Base-by-base conservation (phyloP, 2,329 filamentous ascomycete species). In the Intubia oerlemansii region DNA sequence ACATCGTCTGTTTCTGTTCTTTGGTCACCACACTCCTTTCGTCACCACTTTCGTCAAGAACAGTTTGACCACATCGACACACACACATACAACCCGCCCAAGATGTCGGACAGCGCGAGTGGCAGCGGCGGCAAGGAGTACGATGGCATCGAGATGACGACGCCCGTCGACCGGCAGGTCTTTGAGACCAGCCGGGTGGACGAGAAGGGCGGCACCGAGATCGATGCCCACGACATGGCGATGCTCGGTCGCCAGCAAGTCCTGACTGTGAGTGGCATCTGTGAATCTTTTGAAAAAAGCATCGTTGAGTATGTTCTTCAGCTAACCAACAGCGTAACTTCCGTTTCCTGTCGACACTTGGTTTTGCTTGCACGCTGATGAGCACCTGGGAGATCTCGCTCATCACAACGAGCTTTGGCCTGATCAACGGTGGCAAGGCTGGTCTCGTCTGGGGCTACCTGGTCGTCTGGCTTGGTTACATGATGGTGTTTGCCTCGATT, bases 381-480 rank as follows among this genome's bases (percentile, higher is more conserved):
- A 54, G 56, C 27, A 63, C 62, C 0, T 67, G 62, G 62, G 62
- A 66, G 40, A 50, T 53, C 21, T 46, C 52, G 3, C 40, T 60
- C 21, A 46, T 54, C 33, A 50, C 49, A 0, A 44, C 47, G 5
- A 39, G 46, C 4, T 49, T 52, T 21, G 48, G 47, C 6, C 45
- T 57, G 13, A 37, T 45, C n/a, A 62, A 63, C 36, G 62, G 62
- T 7, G 62, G 62, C 10, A 54, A 56, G 2, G 59, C 54, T 4
- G 62, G 60, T 15, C 46, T 64, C 9, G 53, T 66, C 23, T 67
- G 59, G 49, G 51, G 58, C 4, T 64, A 54, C 31, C 34, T 64
- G 3, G 41, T 59, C 20, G 52, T 51, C 9, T 59, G 57, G 52
- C 39, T 53, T 18, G 59, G 58, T 4, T 54, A 50, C 36, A 39